phyloP scores from a whole-genome alignment of 2,329 filamentous ascomycete genomes.

The Coniochaeta sp. region DNA sequence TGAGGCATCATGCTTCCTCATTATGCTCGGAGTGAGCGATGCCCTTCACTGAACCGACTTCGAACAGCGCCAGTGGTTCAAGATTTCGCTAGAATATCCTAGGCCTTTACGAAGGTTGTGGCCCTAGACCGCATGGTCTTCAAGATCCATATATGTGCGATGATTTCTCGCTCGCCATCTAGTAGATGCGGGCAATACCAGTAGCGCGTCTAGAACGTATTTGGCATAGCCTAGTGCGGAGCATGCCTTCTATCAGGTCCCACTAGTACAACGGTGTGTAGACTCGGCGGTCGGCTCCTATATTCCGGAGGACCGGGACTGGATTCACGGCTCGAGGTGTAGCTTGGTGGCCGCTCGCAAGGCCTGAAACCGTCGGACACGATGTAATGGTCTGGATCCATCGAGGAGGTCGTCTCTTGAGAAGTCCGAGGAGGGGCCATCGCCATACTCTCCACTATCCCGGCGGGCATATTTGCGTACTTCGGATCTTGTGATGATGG shows the following conservation, averaged over 20 bases:
- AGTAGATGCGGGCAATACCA: background rate
- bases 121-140: background rate
- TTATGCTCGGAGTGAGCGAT: background rate
- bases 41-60: background rate
- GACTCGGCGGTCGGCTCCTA: slow-evolving; percentile 14
- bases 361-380: slow-evolving; percentile 16
- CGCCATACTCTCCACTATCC: background rate
- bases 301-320: slow-evolving; percentile 2
- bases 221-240: background rate
- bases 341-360: slow-evolving; percentile 3
- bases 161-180: background rate
- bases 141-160: background rate
- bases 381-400: slow-evolving; percentile 11
- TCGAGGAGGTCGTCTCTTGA: slow-evolving; percentile 12
- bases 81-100: background rate
- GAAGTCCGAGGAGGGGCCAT: slow-evolving; percentile 4
- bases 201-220: background rate
- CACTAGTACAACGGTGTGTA: slow-evolving; percentile 3
- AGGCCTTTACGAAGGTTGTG: background rate
- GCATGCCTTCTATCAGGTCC: background rate
- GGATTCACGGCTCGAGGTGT: background rate
- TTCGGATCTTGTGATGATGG: background rate
- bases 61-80: background rate
- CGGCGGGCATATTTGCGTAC: slow-evolving; percentile 3
- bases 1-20: background rate